Evolutionary conservation across 1,284 basidiomycete genomes (phyloP).

Genomic region (Xanthoconium separans): DNA sequence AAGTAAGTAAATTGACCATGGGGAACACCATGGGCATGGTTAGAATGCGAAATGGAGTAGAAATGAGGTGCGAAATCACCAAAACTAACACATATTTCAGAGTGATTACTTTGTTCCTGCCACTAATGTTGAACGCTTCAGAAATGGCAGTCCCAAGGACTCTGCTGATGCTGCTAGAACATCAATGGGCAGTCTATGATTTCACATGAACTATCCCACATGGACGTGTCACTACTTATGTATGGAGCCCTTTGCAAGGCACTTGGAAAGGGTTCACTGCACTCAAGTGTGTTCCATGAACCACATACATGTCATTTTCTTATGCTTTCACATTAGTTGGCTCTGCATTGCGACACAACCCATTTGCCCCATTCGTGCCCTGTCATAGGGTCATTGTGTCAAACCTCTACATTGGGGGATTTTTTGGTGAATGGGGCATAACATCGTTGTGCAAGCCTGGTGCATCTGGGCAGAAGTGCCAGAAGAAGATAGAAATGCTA

Average conservation of each 20-base stretch:
- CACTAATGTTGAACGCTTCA: too few species aligned
- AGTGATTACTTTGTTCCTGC: too few species aligned
- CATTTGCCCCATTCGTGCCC: conserved; percentile 62
- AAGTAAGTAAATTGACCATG: too few species aligned
- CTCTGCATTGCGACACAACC: conserved; percentile 56
- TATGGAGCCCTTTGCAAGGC: conserved; percentile 54
- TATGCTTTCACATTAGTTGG: conserved; percentile 45
- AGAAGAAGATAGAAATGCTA: conserved; percentile 46
- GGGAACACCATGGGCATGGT: too few species aligned
- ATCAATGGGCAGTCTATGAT: conserved; percentile 66
- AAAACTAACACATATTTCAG: too few species aligned
- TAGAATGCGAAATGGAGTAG: too few species aligned
- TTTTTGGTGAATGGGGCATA: conserved; percentile 58
- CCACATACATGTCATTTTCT: not conserved
- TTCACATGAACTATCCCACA: conserved; percentile 45
- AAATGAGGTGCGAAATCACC: too few species aligned
- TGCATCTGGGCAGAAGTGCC: conserved; percentile 8
- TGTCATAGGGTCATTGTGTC: conserved; percentile 68
- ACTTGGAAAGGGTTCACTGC: conserved; percentile 54
- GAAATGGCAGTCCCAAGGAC: too few species aligned
- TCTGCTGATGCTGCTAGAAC: too few species aligned
- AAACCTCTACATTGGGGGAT: conserved; percentile 57
- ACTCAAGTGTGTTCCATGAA: conserved; percentile 44
- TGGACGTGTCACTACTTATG: conserved; percentile 53
- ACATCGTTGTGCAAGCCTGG: conserved; percentile 3